A percentile compares a stretch with the other conserved stretches of the same genome.
Conservation (phyloP, 192 early-diverging fungal genomes). For the Cladochytrium replicatum region DNA sequence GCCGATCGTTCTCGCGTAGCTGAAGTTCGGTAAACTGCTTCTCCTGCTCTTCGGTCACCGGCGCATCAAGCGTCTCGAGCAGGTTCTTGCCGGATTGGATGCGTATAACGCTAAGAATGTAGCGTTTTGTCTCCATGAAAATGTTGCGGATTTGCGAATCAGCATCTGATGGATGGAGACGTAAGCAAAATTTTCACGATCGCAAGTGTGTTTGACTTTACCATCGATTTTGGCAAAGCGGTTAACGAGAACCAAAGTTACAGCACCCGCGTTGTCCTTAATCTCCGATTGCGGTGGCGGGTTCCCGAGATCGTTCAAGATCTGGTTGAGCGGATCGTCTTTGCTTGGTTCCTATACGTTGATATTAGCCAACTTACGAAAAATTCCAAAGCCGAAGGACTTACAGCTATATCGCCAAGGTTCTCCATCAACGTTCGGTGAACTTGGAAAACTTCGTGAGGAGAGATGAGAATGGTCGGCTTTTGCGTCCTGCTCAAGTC, state of each 20-base stretch:
- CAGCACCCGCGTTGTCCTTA: constrained; percentile 11
- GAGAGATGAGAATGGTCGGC: constrained; percentile 80
- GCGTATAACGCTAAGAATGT: constrained; percentile 71
- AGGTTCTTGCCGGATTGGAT: constrained; percentile 75
- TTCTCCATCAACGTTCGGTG: constrained; percentile 75
- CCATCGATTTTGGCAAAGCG: constrained; percentile 46
- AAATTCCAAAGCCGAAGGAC: constrained; percentile 3
- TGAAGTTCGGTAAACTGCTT: constrained; percentile 25
- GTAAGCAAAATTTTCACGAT: too few relatives aligned
- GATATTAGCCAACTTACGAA: neutral
- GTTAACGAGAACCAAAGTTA: constrained; percentile 56
- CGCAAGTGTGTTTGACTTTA: too few relatives aligned
- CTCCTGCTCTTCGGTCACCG: constrained; percentile 69
- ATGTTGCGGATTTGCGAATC: constrained; percentile 47
- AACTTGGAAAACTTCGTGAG: constrained; percentile 82
- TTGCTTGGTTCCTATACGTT: constrained; percentile 6
- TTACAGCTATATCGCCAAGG: constrained; percentile 60
- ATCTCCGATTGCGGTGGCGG: constrained; percentile 20
- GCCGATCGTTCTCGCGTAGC: too few relatives aligned
- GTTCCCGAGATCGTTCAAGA: constrained; percentile 36
- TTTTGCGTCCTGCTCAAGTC: constrained; percentile 65
- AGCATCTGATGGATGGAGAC: constrained; percentile 30
- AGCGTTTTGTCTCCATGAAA: constrained; percentile 82
- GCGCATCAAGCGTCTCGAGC: constrained; percentile 71
- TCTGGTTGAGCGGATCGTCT: constrained; percentile 34